These are phyloP conservation scores for Vigna trinervia DNA, from an alignment of 306 rosid genomes.

Conservation along the genomic window DNA sequence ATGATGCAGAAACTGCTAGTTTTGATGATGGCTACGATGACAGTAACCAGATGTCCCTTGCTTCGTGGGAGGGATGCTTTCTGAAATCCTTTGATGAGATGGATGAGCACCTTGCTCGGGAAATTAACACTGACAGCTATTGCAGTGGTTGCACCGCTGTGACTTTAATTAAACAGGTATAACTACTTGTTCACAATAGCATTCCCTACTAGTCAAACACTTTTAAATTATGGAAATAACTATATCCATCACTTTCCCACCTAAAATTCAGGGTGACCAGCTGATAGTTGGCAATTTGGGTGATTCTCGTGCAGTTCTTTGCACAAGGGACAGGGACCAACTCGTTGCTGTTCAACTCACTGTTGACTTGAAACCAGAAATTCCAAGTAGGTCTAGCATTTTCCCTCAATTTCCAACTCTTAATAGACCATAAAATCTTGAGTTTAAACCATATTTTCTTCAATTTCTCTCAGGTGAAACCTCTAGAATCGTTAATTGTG, in stretches of 20 bases:
- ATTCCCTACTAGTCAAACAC: background rate
- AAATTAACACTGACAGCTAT: conserved; percentile 69
- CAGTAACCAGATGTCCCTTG: conserved; percentile 46
- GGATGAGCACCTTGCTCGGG: conserved; percentile 66
- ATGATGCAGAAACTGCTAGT: conserved; percentile 21
- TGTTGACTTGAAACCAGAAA: conserved; percentile 82
- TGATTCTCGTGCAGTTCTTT: conserved; percentile 92
- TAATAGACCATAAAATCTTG: conserved; percentile 8
- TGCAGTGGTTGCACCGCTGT: conserved; percentile 95
- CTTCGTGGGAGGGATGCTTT: conserved; percentile 78
- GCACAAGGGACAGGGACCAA: conserved; percentile 68
- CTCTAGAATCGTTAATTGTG: conserved; percentile 67
- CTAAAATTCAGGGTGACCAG: conserved; percentile 65
- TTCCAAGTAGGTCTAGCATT: conserved; percentile 66
- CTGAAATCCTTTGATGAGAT: conserved; percentile 67
- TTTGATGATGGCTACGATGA: conserved; percentile 28
- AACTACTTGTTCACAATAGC: background rate
- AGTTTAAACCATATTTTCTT: conserved; percentile 1
- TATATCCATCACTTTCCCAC: background rate
- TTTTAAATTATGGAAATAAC: conserved; percentile 13
- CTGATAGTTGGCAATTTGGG: conserved; percentile 86
- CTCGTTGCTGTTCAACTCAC: conserved; percentile 79
- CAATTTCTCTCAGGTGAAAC: conserved; percentile 72
- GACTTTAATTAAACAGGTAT: conserved; percentile 79
- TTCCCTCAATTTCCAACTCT: background rate